Conservation (phyloP, 495 filamentous ascomycete species). For the Annulohypoxylon bovei region DNA sequence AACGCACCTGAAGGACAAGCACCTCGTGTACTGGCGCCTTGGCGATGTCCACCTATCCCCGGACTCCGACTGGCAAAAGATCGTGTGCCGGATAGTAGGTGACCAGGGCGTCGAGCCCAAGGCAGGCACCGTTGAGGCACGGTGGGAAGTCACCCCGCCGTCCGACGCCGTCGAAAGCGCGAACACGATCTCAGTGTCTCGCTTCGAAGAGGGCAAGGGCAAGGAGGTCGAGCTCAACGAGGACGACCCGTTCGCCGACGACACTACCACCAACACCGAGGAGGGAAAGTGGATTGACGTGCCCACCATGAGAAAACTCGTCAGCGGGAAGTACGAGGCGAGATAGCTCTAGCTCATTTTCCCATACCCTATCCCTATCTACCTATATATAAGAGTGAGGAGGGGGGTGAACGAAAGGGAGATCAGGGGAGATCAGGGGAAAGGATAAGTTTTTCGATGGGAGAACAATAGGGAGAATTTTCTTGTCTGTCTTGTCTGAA, state of each 20-base stretch:
- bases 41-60: conserved; percentile 77
- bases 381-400: neutral
- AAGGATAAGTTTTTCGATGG: neutral
- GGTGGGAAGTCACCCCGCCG: conserved; percentile 74
- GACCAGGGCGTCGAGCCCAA: conserved; percentile 78
- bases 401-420: neutral
- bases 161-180: conserved; percentile 49
- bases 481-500: conserved; percentile 27
- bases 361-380: neutral
- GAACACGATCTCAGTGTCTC: conserved; percentile 71
- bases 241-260: conserved; percentile 55
- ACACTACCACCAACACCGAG: conserved; percentile 49
- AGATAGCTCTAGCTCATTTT: conserved; percentile 46
- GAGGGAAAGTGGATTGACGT: conserved; percentile 76
- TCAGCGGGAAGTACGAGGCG: conserved; percentile 81
- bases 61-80: conserved; percentile 66
- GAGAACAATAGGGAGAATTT: conserved; percentile 21
- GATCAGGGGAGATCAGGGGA: neutral
- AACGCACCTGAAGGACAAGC: conserved; percentile 85
- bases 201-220: conserved; percentile 56
- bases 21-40: conserved; percentile 88
- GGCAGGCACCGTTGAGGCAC: conserved; percentile 79
- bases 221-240: conserved; percentile 47
- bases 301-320: conserved; percentile 73
- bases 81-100: conserved; percentile 79